phyloP scores from a whole-genome alignment of 2,329 filamentous ascomycete genomes.

The Camillea tinctor region DNA sequence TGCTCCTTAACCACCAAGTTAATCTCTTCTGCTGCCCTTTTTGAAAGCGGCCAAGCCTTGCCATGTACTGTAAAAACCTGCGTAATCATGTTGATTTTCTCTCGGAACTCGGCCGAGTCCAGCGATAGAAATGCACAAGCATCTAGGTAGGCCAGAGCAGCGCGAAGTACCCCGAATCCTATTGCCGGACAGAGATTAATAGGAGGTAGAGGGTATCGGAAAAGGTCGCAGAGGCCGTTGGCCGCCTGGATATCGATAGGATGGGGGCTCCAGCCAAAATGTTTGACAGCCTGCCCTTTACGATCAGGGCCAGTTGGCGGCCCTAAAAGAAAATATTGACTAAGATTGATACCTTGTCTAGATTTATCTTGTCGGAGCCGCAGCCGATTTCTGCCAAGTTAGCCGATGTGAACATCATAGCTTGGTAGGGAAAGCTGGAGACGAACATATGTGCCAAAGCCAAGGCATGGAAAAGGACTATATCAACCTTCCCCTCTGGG shows the following conservation, averaged over 20 bases:
- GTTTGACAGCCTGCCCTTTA: slow-evolving; percentile 28
- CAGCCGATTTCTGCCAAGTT: slow-evolving; percentile 25
- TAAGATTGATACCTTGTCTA: slow-evolving; percentile 29
- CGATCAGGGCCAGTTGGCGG: slow-evolving; percentile 26
- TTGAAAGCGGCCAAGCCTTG: slow-evolving; percentile 36
- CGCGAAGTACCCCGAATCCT: slow-evolving; percentile 22
- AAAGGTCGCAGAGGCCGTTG: slow-evolving; percentile 32
- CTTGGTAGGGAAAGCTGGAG: not conserved
- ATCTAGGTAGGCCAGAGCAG: slow-evolving; percentile 33
- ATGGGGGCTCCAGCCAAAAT: slow-evolving; percentile 31
- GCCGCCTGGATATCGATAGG: slow-evolving; percentile 33
- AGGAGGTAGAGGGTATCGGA: slow-evolving; percentile 31
- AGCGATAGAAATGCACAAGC: slow-evolving; percentile 34
- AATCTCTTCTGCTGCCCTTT: slow-evolving; percentile 36
- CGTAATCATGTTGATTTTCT: slow-evolving; percentile 32
- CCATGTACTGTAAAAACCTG: slow-evolving; percentile 32
- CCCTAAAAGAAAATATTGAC: slow-evolving; percentile 31
- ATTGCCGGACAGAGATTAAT: slow-evolving; percentile 28
- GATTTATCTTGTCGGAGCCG: slow-evolving; percentile 26
- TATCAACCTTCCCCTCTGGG: slow-evolving; percentile 36
- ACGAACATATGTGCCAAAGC: slow-evolving; percentile 37
- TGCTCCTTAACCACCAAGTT: slow-evolving; percentile 29
- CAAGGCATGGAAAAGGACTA: slow-evolving; percentile 38
- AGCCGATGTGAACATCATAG: not conserved
- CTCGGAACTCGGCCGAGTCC: slow-evolving; percentile 31